A percentile compares a stretch with the other conserved stretches of the same genome.
phyloP scores from a whole-genome alignment of 2,329 filamentous ascomycete species.

The Trichophyton simii region DNA sequence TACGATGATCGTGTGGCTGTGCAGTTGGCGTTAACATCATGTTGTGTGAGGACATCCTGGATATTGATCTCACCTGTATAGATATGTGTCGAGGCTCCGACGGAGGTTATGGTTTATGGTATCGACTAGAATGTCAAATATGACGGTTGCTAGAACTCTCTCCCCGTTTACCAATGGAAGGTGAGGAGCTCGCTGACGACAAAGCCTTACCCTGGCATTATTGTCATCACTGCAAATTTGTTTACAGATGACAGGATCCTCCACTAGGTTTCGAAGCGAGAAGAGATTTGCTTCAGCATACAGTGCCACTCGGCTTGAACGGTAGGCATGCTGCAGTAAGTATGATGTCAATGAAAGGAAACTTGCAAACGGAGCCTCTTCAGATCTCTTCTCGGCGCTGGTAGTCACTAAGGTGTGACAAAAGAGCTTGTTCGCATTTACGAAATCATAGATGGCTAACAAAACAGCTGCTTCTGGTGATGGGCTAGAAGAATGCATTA shows the following conservation, averaged over 20 bases:
- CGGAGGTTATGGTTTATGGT: constrained; percentile 89
- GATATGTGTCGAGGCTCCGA: constrained; percentile 65
- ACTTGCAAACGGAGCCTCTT: constrained; percentile 62
- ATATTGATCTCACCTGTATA: constrained; percentile 53
- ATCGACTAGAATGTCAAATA: constrained; percentile 81
- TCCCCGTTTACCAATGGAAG: constrained; percentile 63
- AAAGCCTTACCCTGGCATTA: constrained; percentile 64
- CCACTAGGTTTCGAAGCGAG: constrained; percentile 71
- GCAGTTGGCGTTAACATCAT: not conserved
- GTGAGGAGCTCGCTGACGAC: constrained; percentile 77
- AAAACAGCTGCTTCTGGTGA: constrained; percentile 66
- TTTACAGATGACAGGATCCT: constrained; percentile 73
- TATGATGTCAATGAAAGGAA: constrained; percentile 88
- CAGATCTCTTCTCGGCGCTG: constrained; percentile 46
- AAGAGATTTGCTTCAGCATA: constrained; percentile 81
- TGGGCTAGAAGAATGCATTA: constrained; percentile 44
- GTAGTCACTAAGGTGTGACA: constrained; percentile 67
- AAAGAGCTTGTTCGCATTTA: constrained; percentile 89
- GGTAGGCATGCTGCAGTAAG: constrained; percentile 81
- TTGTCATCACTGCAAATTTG: constrained; percentile 68
- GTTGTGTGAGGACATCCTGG: not conserved
- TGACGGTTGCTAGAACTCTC: constrained; percentile 58
- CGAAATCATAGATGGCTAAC: constrained; percentile 83
- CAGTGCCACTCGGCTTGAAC: constrained; percentile 61
- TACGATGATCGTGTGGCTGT: constrained; percentile 60